phyloP scores from a whole-genome alignment of 352 stramenopile species.

The Phytophthora citricola region DNA sequence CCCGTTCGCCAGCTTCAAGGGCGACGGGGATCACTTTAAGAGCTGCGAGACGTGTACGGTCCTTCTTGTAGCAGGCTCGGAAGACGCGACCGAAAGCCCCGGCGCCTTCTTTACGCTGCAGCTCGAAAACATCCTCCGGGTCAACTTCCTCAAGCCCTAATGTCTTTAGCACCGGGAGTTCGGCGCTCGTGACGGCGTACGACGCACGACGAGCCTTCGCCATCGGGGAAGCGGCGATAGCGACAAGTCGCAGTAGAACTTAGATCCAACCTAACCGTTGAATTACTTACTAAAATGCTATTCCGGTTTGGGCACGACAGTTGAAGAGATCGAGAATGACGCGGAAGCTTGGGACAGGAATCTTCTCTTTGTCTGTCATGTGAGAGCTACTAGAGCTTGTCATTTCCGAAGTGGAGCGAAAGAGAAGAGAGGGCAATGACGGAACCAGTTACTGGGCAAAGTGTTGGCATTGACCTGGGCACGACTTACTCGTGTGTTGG shows the following conservation, averaged over 20 bases:
- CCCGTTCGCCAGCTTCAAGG: constrained; percentile 63
- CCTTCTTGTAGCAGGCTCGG: constrained; percentile 55
- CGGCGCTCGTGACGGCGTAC: constrained; percentile 35
- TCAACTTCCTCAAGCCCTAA: constrained; percentile 67
- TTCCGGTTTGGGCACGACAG: constrained; percentile 24
- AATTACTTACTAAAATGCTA: constrained; percentile 2
- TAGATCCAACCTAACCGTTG: constrained; percentile 13
- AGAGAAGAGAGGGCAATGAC: constrained; percentile 22
- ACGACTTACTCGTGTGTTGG: constrained; percentile 98
- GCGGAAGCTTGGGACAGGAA: constrained; percentile 23
- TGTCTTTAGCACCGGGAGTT: constrained; percentile 52
- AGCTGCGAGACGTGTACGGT: constrained; percentile 53
- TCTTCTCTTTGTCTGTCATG: background rate
- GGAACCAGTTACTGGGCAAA: constrained; percentile 76
- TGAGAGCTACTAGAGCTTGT: constrained; percentile 5
- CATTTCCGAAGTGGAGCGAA: constrained; percentile 68
- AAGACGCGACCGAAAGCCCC: constrained; percentile 78
- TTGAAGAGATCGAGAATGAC: constrained; percentile 2
- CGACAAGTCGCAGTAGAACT: constrained; percentile 25
- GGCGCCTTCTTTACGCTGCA: constrained; percentile 75
- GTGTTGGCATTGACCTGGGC: constrained; percentile 97
- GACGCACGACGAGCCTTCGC: constrained; percentile 33
- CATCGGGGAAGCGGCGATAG: constrained; percentile 81
- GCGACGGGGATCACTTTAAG: constrained; percentile 80
- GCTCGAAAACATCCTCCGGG: constrained; percentile 73